Conservation (phyloP, 805 yeast species). For the Ogataea nakhonphanomensis region DNA sequence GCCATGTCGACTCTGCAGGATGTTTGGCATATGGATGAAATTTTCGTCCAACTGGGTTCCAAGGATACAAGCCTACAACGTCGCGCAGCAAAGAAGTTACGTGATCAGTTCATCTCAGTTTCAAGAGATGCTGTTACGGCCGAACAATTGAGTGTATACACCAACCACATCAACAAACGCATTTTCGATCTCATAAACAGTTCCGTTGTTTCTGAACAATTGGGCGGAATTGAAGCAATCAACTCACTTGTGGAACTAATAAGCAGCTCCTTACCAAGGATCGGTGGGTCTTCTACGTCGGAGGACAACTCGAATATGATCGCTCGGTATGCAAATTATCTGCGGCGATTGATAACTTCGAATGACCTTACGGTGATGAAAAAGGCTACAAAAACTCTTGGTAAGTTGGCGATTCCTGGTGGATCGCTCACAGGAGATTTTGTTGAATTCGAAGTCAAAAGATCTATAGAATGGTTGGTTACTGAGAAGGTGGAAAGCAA, state of each 20-base stretch:
- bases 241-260: slow-evolving; percentile 84
- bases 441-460: slow-evolving; percentile 87
- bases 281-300: slow-evolving; percentile 33
- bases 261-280: slow-evolving; percentile 46
- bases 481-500: slow-evolving; percentile 82
- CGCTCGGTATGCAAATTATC: slow-evolving; percentile 85
- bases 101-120: slow-evolving; percentile 63
- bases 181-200: slow-evolving; percentile 83
- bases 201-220: slow-evolving; percentile 62
- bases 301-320: slow-evolving; percentile 87
- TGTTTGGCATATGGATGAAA: slow-evolving; percentile 37
- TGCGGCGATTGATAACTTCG: slow-evolving; percentile 75
- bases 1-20: slow-evolving; percentile 9
- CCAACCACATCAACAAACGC: slow-evolving; percentile 80
- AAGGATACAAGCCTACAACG: slow-evolving; percentile 41
- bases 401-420: slow-evolving; percentile 85
- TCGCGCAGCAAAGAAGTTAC: slow-evolving; percentile 66
- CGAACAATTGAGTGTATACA: slow-evolving; percentile 77
- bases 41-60: slow-evolving; percentile 48
- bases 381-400: slow-evolving; percentile 81
- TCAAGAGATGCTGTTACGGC: slow-evolving; percentile 73
- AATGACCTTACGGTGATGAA: slow-evolving; percentile 82
- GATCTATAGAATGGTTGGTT: slow-evolving; percentile 87
- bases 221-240: slow-evolving; percentile 91
- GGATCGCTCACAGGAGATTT: slow-evolving; percentile 87